phyloP scores from a whole-genome alignment of 2,329 filamentous ascomycete species.

The Ceratocystis colombiana region DNA sequence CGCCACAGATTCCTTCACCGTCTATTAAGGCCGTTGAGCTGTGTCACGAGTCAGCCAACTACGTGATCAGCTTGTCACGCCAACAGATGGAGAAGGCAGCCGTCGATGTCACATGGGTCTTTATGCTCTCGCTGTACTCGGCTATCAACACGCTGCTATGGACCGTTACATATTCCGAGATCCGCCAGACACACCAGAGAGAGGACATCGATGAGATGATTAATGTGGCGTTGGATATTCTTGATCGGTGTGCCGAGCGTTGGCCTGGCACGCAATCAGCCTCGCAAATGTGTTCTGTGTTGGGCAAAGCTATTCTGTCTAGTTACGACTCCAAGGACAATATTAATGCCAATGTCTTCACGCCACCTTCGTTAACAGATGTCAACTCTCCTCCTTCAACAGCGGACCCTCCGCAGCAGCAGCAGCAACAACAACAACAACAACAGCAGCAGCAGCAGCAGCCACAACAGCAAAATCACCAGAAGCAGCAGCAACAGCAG shows the following conservation, averaged over 20 bases:
- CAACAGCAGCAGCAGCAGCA: constrained; percentile 15
- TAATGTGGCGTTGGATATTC: constrained; percentile 63
- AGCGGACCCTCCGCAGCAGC: constrained; percentile 27
- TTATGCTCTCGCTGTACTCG: constrained; percentile 82
- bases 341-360: constrained; percentile 33
- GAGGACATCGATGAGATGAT: constrained; percentile 70
- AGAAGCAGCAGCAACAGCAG: constrained; percentile 11
- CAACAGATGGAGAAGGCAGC: constrained; percentile 66
- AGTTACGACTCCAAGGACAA: constrained; percentile 60
- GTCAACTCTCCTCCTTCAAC: constrained; percentile 40
- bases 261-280: constrained; percentile 88
- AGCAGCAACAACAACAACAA: neutral
- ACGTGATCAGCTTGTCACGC: constrained; percentile 70
- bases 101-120: constrained; percentile 88
- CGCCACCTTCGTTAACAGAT: constrained; percentile 42
- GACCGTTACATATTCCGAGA: constrained; percentile 77
- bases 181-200: constrained; percentile 60
- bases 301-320: constrained; percentile 76
- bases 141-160: constrained; percentile 84
- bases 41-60: constrained; percentile 73
- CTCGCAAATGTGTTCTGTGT: constrained; percentile 73
- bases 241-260: constrained; percentile 68
- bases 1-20: constrained; percentile 81
- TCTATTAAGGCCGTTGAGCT: constrained; percentile 65
- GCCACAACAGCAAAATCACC: constrained; percentile 17